Evolutionary conservation across 768 basidiomycete genomes (phyloP), one percentile per base, ranked within the genome.

Genomic region (Baorangia bicolor): DNA sequence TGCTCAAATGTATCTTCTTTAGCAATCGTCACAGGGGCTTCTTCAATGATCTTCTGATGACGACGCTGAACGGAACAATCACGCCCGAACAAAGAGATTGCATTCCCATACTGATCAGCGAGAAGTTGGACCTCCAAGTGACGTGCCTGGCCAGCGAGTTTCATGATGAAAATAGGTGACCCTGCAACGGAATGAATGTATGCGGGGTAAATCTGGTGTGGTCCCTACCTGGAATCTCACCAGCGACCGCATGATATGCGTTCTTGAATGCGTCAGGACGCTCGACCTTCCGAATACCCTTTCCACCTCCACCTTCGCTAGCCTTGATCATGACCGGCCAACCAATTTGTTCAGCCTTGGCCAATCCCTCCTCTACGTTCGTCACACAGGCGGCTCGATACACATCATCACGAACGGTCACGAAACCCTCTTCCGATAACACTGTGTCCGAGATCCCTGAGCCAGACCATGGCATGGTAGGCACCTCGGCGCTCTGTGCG

Each of bases 321-420:
- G 97, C 97, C 78, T 99, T 99, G 78, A 99, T 98, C 97, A 99
- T 99, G 59, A 99, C 86, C 0, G 97, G 97, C 81, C 84, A 98
- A 12, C 96, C 95, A 48, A 99, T 97, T 69, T 85, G 75, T 69
- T 93, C 87, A 0, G 96, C 92, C 66, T 81, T 85, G 58, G 77
- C 73, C 54, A 98, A 69, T 21, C 97, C 97, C 60, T 97, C 87
- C 70, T 94, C 93, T 41, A 94, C 92, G 39, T 75, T 82, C 44
- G 83, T 87, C 8, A 98, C 88, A 67, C 97, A 99, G 13, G 97
- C 97, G 57, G 84, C 79, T 55, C 78, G 74, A 73, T 98, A 99
- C 4, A 88, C 94, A 31, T 86, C 82, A 64, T 98, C 94, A 1
- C 93, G 84, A n/a, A 99, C 97, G 18, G 86, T 90, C 37, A 99